phyloP scores from a whole-genome alignment of 2,329 filamentous ascomycete species.

The Conoideocrella luteorostrata region DNA sequence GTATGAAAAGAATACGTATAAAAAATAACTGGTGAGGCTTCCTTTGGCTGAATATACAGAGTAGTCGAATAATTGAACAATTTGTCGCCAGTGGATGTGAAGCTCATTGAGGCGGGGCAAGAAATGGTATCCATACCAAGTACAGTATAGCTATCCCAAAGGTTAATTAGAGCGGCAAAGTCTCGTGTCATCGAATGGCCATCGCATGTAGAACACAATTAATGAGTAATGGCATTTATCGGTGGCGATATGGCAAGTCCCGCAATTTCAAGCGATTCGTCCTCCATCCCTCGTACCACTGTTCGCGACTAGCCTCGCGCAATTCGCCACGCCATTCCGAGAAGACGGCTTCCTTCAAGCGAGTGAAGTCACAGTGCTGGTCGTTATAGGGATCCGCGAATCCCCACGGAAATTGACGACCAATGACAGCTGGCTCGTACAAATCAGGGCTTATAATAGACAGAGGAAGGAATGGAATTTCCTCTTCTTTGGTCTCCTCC shows the following conservation, averaged over 20 bases:
- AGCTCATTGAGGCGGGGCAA: neutral
- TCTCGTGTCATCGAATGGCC: neutral
- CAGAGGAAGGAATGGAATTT: slow-evolving; percentile 71
- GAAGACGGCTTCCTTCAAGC: slow-evolving; percentile 87
- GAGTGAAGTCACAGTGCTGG: slow-evolving; percentile 88
- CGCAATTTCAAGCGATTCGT: slow-evolving; percentile 59
- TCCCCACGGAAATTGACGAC: slow-evolving; percentile 91
- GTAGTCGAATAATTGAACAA: neutral
- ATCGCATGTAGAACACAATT: neutral
- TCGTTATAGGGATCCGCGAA: slow-evolving; percentile 90
- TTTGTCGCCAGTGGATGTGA: too few species aligned
- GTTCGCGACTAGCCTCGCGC: slow-evolving; percentile 80
- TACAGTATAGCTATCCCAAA: neutral
- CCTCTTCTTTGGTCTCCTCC: slow-evolving; percentile 42
- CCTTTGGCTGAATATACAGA: neutral
- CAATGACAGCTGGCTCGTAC: slow-evolving; percentile 73
- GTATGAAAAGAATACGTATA: slow-evolving; percentile 1
- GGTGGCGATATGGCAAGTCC: slow-evolving; percentile 31
- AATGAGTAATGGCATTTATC: slow-evolving; percentile 18
- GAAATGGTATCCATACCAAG: neutral
- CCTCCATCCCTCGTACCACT: slow-evolving; percentile 96
- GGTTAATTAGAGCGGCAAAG: neutral
- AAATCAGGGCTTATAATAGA: slow-evolving; percentile 91
- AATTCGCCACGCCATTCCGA: slow-evolving; percentile 88
- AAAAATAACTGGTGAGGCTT: neutral